Evolutionary conservation across 73 alveolate species (phyloP).

Genomic region (Paramecium octaurelia): DNA sequence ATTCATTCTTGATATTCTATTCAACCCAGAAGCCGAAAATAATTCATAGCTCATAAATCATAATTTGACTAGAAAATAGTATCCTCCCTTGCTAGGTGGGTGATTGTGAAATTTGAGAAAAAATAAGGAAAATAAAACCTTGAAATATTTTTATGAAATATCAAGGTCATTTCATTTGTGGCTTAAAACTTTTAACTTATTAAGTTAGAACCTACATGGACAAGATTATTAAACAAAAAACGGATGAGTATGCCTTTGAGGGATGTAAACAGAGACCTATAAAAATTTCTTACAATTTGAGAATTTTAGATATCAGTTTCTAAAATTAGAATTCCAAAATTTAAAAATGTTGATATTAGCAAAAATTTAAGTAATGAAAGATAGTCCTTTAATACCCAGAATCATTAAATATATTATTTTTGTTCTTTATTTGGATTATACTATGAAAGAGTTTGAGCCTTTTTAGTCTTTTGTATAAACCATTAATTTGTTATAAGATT

Average conservation of each 20-base stretch:
- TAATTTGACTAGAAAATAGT: not conserved
- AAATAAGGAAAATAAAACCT: not conserved
- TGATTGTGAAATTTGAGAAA: not conserved
- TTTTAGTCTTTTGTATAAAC: not conserved
- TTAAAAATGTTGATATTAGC: too few relatives aligned
- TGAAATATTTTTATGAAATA: not conserved
- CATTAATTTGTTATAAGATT: not conserved
- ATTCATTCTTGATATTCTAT: not conserved
- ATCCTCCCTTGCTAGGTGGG: too few relatives aligned
- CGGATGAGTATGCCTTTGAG: not conserved
- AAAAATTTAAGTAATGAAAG: too few relatives aligned
- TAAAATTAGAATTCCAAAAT: too few relatives aligned
- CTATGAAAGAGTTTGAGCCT: not conserved
- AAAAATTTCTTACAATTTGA: too few relatives aligned
- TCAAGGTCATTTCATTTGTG: not conserved
- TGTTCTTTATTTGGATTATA: not conserved
- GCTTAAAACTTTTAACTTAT: not conserved
- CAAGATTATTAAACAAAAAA: not conserved
- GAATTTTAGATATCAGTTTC: too few relatives aligned
- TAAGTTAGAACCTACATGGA: not conserved
- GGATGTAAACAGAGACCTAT: not conserved
- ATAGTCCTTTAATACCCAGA: too few relatives aligned
- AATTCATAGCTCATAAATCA: not conserved
- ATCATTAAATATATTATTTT: not conserved
- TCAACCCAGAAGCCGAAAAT: not conserved